Evolutionary conservation across 2,329 filamentous ascomycete genomes (phyloP).

Genomic region (Colletotrichum cereale): DNA sequence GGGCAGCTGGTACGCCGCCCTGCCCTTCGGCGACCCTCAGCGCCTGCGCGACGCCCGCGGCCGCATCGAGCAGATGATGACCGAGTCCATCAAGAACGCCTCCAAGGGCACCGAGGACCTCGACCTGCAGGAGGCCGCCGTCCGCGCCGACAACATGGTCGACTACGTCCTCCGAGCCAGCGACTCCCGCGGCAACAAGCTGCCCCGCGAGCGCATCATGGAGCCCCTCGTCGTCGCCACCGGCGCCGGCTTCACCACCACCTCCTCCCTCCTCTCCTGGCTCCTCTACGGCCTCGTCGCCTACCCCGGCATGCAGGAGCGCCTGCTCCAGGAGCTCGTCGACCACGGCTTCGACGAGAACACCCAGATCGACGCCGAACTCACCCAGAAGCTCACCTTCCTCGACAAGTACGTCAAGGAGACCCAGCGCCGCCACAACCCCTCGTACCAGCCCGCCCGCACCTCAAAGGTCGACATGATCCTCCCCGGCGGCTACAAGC

Average conservation of each 20-base stretch:
- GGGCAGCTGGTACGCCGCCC: slow-evolving; percentile 66
- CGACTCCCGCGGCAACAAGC: slow-evolving; percentile 66
- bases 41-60: slow-evolving; percentile 51
- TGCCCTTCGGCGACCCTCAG: slow-evolving; percentile 70
- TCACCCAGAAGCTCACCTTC: slow-evolving; percentile 61
- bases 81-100: slow-evolving; percentile 54
- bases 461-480: slow-evolving; percentile 68
- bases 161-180: slow-evolving; percentile 67
- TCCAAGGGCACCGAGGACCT: slow-evolving; percentile 55
- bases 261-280: slow-evolving; percentile 69
- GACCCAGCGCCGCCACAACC: slow-evolving; percentile 70
- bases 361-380: slow-evolving; percentile 60
- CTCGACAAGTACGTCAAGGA: slow-evolving; percentile 72
- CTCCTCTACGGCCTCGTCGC: slow-evolving; percentile 64
- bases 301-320: slow-evolving; percentile 68
- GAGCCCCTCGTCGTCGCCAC: slow-evolving; percentile 62
- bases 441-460: slow-evolving; percentile 71
- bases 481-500: slow-evolving; percentile 69
- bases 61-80: slow-evolving; percentile 52
- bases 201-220: slow-evolving; percentile 59
- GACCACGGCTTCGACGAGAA: slow-evolving; percentile 59
- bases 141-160: slow-evolving; percentile 59
- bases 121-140: slow-evolving; percentile 61
- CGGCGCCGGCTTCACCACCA: slow-evolving; percentile 72
- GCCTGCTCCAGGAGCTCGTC: slow-evolving; percentile 69